Base-by-base conservation (phyloP, 108 stramenopile species). In the Conticribra guillardii region DNA sequence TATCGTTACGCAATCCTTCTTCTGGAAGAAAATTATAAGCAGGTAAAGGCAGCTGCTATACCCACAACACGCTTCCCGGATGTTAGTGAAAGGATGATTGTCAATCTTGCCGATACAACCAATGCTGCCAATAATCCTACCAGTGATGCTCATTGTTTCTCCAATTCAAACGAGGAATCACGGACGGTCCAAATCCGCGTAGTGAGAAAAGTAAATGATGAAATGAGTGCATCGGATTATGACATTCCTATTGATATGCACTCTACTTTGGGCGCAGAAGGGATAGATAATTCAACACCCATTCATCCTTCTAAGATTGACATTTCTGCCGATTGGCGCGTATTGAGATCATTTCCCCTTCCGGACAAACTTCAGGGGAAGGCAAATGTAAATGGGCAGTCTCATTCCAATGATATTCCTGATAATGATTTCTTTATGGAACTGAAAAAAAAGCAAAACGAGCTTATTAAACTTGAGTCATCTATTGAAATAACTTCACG, bases 1-100 rank as follows among this genome's bases (percentile, higher is more conserved):
- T 87, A 74, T 30, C 70, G 77, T 23, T 89, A 75, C 44, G 86
- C 88, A 23, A 80, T 90, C 51, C 61, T 68, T 27, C 73, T 74
- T 69, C 54, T 69, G 16, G 74, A 80, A 47, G 80, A 81, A 50
- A 52, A 41, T 33, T 58, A 64, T 19, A 81, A 60, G 61, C 22
- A 37, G 5, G 30, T 11, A 19, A 30, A 54, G 41, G 18, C 46
- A 61, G 23, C 54, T 27, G 31, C 63, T 26, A 14, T 18, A 4
- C 0, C 24, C 5, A 34, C 15, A 17, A 22, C 45, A 31, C 52
- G 1, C 11, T 27, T 33, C 5, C 30, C 41, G 22, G 33, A 18
- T 68, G 47, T 61, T 62, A 47, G 21, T 24, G 56, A 79, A 72
- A 63, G 88, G 80, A 81, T 67, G 51, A 15, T 67, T 32, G 60